phyloP scores from a whole-genome alignment of 1,139 yeast species.

The Kodamaea derodonti region DNA sequence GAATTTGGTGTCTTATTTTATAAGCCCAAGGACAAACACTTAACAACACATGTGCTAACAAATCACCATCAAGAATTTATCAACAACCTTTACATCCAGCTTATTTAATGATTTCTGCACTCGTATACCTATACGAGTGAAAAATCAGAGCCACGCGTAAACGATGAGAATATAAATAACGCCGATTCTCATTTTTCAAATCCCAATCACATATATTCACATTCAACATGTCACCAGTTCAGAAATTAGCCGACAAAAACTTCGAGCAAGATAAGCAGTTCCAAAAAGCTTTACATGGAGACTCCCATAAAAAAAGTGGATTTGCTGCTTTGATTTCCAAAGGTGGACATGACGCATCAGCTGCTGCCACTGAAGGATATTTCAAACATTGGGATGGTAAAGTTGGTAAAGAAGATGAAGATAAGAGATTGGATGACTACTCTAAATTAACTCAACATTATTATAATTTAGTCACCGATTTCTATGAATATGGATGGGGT shows the following conservation, averaged over 20 bases:
- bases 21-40: too few species aligned
- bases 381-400: constrained; percentile 96
- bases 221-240: constrained; percentile 8
- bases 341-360: constrained; percentile 65
- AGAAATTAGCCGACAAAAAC: constrained; percentile 34
- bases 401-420: constrained; percentile 72
- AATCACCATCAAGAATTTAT: too few species aligned
- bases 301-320: constrained; percentile 63
- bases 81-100: too few species aligned
- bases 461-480: constrained; percentile 94
- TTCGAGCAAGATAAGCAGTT: constrained; percentile 56
- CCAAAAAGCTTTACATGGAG: constrained; percentile 85
- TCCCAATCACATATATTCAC: not conserved
- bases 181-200: too few species aligned
- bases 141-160: too few species aligned
- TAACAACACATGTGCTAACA: too few species aligned
- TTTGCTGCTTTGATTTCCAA: constrained; percentile 73
- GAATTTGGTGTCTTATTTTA: too few species aligned
- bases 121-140: too few species aligned
- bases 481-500: constrained; percentile 98
- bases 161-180: too few species aligned
- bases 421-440: constrained; percentile 76
- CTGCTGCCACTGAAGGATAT: constrained; percentile 83
- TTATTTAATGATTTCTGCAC: too few species aligned
- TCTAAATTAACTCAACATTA: constrained; percentile 90